Conservation (phyloP, 2,329 filamentous ascomycete genomes). For the Talaromyces sp. region DNA sequence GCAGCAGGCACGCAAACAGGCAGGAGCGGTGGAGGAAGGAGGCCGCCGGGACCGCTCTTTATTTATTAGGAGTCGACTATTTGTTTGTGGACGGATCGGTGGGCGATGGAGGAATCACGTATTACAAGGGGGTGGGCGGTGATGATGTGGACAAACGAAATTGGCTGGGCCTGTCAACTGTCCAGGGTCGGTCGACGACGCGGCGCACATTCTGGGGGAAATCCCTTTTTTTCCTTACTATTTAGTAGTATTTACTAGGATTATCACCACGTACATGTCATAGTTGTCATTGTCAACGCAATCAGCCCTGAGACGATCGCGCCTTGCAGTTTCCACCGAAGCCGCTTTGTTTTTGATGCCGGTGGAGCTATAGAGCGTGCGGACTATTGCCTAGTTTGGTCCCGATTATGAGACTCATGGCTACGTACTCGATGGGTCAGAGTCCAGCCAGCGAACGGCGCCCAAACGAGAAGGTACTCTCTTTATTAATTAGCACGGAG, state of each 20-base stretch:
- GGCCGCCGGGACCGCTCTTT: not conserved
- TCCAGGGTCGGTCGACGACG: too few species aligned
- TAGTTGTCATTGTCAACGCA: not conserved
- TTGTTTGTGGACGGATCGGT: not conserved
- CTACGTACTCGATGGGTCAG: too few species aligned
- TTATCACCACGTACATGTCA: not conserved
- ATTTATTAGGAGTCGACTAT: not conserved
- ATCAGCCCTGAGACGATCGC: not conserved
- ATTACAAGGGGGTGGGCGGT: not conserved
- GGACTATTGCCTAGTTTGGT: not conserved
- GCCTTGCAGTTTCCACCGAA: not conserved
- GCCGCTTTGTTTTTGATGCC: not conserved
- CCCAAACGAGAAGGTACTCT: too few species aligned
- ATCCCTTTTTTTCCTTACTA: too few species aligned
- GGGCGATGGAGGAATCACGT: not conserved
- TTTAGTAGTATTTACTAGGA: too few species aligned
- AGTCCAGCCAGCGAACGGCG: not conserved
- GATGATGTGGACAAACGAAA: not conserved
- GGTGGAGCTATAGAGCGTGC: not conserved
- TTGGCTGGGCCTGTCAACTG: not conserved
- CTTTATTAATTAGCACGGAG: too few species aligned
- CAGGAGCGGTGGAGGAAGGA: not conserved
- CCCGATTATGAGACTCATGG: not conserved
- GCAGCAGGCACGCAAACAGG: not conserved
- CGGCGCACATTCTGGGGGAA: not conserved